These are phyloP conservation scores for Hypoxylon rickii DNA, from an alignment of 495 filamentous ascomycete genomes.

Conservation along the genomic window DNA sequence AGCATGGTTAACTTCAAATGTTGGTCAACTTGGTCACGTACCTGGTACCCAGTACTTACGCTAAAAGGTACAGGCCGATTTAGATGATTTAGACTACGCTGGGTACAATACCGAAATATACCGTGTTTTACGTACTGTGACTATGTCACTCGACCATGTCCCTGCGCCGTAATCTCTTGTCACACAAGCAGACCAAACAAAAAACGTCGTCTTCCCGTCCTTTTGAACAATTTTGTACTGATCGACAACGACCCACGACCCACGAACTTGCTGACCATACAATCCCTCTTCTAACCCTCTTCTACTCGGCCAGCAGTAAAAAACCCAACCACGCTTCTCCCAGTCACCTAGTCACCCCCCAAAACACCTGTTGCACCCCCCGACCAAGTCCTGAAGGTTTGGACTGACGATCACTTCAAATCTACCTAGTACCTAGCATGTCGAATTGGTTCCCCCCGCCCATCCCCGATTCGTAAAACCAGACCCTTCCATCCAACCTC, in stretches of 20 bases:
- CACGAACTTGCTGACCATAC: conserved; percentile 34
- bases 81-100: too few relatives aligned
- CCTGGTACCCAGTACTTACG: too few relatives aligned
- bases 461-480: conserved; percentile 33
- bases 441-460: conserved; percentile 30
- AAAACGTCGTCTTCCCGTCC: conserved; percentile 29
- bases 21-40: too few relatives aligned
- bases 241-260: conserved; percentile 35
- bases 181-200: conserved; percentile 31
- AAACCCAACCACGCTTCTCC: conserved; percentile 30
- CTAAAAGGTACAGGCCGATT: too few relatives aligned
- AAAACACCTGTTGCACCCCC: conserved; percentile 31
- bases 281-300: conserved; percentile 27
- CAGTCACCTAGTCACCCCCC: conserved; percentile 27
- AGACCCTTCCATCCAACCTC: conserved; percentile 16
- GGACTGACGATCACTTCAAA: conserved; percentile 42
- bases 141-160: conserved; percentile 29
- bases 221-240: conserved; percentile 33
- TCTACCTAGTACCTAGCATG: conserved; percentile 26
- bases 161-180: conserved; percentile 32
- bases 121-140: conserved; percentile 21
- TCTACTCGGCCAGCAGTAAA: conserved; percentile 33
- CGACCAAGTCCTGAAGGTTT: conserved; percentile 31
- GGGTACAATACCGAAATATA: conserved; percentile 17
- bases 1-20: too few relatives aligned